Conservation (phyloP, 2,329 filamentous ascomycete species). For the Aureobasidium sp. region DNA sequence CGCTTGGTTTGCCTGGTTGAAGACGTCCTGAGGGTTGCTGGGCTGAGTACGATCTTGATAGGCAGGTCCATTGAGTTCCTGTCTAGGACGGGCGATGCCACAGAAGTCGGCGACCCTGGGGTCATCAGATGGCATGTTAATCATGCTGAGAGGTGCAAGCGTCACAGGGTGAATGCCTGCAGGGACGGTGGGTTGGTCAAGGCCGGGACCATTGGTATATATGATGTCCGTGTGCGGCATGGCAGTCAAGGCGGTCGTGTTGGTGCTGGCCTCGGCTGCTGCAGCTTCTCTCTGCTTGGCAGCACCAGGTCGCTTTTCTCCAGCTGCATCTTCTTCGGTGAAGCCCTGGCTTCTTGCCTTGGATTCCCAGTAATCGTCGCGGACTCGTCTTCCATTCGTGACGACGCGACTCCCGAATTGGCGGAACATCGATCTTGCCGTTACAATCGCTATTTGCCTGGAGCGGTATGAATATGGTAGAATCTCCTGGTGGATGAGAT, state of each 20-base stretch:
- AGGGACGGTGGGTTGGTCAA: slow-evolving; percentile 29
- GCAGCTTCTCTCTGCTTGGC: slow-evolving; percentile 80
- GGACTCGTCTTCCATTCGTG: slow-evolving; percentile 76
- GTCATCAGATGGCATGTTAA: slow-evolving; percentile 71
- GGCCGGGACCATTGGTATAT: slow-evolving; percentile 54
- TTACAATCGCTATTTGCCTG: slow-evolving; percentile 97
- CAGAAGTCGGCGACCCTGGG: slow-evolving; percentile 76
- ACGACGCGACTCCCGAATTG: slow-evolving; percentile 96
- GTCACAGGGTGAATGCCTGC: slow-evolving; percentile 65
- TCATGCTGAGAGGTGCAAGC: slow-evolving; percentile 70
- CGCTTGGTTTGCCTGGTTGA: slow-evolving; percentile 78
- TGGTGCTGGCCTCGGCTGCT: slow-evolving; percentile 52
- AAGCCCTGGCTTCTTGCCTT: slow-evolving; percentile 97
- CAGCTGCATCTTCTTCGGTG: slow-evolving; percentile 89
- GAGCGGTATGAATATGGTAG: slow-evolving; percentile 95
- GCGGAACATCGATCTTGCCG: slow-evolving; percentile 94
- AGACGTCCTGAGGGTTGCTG: slow-evolving; percentile 66
- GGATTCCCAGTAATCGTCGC: slow-evolving; percentile 98
- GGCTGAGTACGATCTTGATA: slow-evolving; percentile 83
- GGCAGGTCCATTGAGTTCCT: slow-evolving; percentile 77
- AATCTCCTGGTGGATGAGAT: slow-evolving; percentile 89
- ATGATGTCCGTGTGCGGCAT: slow-evolving; percentile 77
- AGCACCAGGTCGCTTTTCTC: slow-evolving; percentile 89
- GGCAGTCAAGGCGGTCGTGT: slow-evolving; percentile 48
- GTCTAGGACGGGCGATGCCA: slow-evolving; percentile 73